A percentile compares a stretch with the other conserved stretches of the same genome.
Evolutionary conservation across 768 basidiomycete genomes (phyloP).

Genomic region (Lyophyllum shimeji): DNA sequence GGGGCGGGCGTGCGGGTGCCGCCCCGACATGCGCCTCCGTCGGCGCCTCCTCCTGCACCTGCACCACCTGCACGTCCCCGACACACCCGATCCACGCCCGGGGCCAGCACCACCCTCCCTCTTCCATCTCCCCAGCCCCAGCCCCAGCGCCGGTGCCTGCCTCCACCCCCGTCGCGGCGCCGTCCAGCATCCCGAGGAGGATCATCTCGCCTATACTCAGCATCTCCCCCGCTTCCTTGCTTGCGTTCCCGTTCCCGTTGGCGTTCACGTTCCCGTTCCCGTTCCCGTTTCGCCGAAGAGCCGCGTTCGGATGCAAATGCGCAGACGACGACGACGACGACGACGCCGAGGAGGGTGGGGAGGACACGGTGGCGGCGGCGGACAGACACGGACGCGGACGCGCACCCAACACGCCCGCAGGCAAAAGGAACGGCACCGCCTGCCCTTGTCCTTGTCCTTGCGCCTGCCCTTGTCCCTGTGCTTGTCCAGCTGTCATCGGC

Average conservation of each 20-base stretch:
- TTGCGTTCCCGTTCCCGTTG: not conserved
- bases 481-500: too few relatives aligned
- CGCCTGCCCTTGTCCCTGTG: too few relatives aligned
- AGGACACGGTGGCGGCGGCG: too few relatives aligned
- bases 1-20: too few relatives aligned
- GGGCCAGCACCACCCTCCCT: slow-evolving; percentile 17
- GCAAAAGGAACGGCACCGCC: slow-evolving; percentile 13
- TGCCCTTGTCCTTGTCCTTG: not conserved
- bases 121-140: slow-evolving; percentile 1
- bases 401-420: slow-evolving; percentile 12
- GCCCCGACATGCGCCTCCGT: too few relatives aligned
- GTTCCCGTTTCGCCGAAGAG: too few relatives aligned
- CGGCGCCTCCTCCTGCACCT: too few relatives aligned
- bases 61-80: not conserved
- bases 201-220: slow-evolving; percentile 28
- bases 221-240: too few relatives aligned
- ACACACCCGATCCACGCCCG: slow-evolving; percentile 19
- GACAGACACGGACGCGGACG: not conserved
- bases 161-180: slow-evolving; percentile 10
- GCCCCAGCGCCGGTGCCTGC: too few relatives aligned
- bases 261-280: not conserved
- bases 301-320: too few relatives aligned
- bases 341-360: too few relatives aligned
- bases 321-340: too few relatives aligned
- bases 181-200: slow-evolving; percentile 27